Conservation (phyloP, 441 rosid species). For the Populus trichocarpa region DNA sequence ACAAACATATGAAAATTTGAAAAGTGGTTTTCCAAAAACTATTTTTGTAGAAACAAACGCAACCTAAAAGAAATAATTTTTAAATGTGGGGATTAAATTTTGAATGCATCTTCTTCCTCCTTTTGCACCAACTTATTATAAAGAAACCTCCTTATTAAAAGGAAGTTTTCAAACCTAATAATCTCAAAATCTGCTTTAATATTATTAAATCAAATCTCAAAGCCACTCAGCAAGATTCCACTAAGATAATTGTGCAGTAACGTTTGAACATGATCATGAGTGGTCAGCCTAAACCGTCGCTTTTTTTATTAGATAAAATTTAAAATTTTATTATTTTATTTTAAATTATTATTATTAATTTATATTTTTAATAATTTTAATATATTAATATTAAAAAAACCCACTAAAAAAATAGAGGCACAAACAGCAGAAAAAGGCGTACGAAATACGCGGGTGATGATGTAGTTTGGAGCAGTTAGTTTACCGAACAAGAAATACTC, state of each 20-base stretch:
- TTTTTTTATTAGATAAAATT: not conserved
- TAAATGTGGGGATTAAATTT: too few species aligned
- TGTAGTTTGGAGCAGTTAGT: not conserved
- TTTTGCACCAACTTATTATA: not conserved
- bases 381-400: too few species aligned
- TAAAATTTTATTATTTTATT: too few species aligned
- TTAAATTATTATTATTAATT: too few species aligned
- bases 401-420: not conserved
- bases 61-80: too few species aligned
- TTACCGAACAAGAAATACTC: conserved; percentile 8
- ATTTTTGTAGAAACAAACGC: too few species aligned
- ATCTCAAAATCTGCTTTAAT: not conserved
- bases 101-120: not conserved
- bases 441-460: not conserved
- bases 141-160: not conserved
- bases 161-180: not conserved
- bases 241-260: not conserved
- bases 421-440: not conserved
- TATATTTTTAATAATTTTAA: too few species aligned
- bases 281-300: not conserved
- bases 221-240: not conserved
- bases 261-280: not conserved
- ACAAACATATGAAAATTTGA: too few species aligned
- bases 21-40: too few species aligned
- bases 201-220: not conserved